Base-by-base conservation (phyloP, 2,329 filamentous ascomycete species). In the Albifimbria verrucaria region DNA sequence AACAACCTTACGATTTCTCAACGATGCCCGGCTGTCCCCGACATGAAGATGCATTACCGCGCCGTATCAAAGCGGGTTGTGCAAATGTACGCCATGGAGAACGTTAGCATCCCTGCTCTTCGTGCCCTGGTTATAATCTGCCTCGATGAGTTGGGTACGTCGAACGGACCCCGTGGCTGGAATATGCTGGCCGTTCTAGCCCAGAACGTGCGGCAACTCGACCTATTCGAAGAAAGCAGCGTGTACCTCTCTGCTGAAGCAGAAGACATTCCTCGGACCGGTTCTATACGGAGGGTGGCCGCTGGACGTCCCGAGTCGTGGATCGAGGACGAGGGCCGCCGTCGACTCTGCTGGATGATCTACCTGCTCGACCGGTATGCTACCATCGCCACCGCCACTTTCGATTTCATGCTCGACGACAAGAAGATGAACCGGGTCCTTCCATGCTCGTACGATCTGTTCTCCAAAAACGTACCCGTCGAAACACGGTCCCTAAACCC, bases 301-400 rank as follows among this genome's bases (percentile, higher is more conserved):
- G 63, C 66, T 7, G 64, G 67, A 3, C 67, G 65, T 6, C 73
- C 73, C 2, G 67, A 70, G 15, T 74, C 73, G 1, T 76, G 72
- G 72, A 74, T 76, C 24, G 73, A 76, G 49, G 74, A 76, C 24
- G 73, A 76, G 55, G 71, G 74, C 6, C 62, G 74, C 2, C 59
- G 73, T 3, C 66, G 73, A 2, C 59, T 75, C 0, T 74, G 71
- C 49, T 76, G 73, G 73, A 75, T 76, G 69, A 71, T 76, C 0
- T 76, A 76, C 47, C 66, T 75, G 12, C 65, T 76, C 9, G 74
- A 76, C 51, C 65, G 74, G 41, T 76, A 76, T 41, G 70, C 73
- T 1, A 74, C 74, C 0, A 68, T 76, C 39, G 72, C 71, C 5
- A 72, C 72, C 1, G 70, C 69, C 0, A 68, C 64, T 0, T 72